Evolutionary conservation across 768 basidiomycete genomes (phyloP).

Genomic region (Tephrocybe sp.): DNA sequence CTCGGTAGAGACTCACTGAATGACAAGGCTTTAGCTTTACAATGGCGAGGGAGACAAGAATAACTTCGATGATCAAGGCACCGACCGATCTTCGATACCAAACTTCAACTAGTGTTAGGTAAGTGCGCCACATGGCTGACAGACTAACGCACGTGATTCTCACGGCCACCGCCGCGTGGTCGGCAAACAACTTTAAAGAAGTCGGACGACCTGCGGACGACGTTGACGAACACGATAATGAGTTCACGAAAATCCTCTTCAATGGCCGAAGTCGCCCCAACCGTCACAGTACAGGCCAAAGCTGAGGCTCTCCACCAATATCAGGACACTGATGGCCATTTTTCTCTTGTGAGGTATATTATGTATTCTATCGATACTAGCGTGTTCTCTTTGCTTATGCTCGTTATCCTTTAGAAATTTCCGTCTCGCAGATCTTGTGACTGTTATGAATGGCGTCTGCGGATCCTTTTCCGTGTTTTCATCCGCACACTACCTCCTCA

Average conservation of each 20-base stretch:
- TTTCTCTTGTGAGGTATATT: constrained; percentile 89
- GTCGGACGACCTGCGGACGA: constrained; percentile 1
- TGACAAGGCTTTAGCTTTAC: no score
- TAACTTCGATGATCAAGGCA: no score
- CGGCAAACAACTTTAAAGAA: neutral
- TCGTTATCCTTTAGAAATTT: constrained; percentile 72
- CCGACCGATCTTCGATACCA: no score
- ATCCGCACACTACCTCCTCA: constrained; percentile 84
- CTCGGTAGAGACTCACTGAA: no score
- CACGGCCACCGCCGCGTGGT: constrained; percentile 6
- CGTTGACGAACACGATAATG: constrained; percentile 34
- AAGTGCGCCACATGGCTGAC: constrained; percentile 11
- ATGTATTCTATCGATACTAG: constrained; percentile 17
- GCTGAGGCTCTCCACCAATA: constrained; percentile 72
- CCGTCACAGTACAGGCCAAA: constrained; percentile 21
- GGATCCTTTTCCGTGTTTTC: constrained; percentile 95
- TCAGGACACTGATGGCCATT: constrained; percentile 90
- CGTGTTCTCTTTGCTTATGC: constrained; percentile 9
- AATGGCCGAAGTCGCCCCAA: constrained; percentile 24
- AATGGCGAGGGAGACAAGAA: no score
- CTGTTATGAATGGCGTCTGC: constrained; percentile 99
- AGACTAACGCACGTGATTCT: constrained; percentile 10
- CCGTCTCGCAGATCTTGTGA: constrained; percentile 95
- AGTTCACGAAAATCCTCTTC: constrained; percentile 48
- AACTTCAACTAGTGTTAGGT: no score